Evolutionary conservation across 2,329 filamentous ascomycete genomes (phyloP).

Genomic region (Ceratocystis variospora): DNA sequence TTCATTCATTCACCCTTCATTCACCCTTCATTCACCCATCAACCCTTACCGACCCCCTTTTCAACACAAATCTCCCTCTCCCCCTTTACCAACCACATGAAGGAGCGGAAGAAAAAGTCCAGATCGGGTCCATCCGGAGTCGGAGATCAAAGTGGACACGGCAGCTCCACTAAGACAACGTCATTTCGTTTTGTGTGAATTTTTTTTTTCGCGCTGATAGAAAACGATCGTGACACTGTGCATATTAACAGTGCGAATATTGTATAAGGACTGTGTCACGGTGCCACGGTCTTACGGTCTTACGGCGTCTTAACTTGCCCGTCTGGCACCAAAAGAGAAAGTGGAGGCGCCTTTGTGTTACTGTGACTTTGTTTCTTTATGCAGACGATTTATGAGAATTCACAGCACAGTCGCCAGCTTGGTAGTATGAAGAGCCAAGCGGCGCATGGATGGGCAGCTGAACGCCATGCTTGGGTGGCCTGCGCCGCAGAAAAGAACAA

Average conservation of each 20-base stretch:
- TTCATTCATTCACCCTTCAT: not conserved
- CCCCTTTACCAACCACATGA: not conserved
- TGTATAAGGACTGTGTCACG: not conserved
- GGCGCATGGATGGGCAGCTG: too few species aligned
- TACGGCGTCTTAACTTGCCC: not conserved
- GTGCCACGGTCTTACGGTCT: not conserved
- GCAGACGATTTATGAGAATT: not conserved
- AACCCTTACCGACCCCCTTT: not conserved
- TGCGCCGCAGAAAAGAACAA: too few species aligned
- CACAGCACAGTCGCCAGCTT: not conserved
- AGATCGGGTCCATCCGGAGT: conserved; percentile 12
- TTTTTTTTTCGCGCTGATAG: not conserved
- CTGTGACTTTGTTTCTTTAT: not conserved
- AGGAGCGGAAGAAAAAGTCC: not conserved
- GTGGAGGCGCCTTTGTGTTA: not conserved
- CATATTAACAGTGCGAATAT: not conserved
- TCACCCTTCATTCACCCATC: not conserved
- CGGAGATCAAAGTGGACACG: conserved; percentile 13
- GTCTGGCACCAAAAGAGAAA: not conserved
- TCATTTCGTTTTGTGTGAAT: not conserved
- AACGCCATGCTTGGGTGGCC: too few species aligned
- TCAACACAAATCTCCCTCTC: not conserved
- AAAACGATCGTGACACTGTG: conserved; percentile 1
- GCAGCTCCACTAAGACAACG: conserved; percentile 4
- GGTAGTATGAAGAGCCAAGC: not conserved